Conservation (phyloP, 2,329 filamentous ascomycete genomes). For the Emergomyces africanus region DNA sequence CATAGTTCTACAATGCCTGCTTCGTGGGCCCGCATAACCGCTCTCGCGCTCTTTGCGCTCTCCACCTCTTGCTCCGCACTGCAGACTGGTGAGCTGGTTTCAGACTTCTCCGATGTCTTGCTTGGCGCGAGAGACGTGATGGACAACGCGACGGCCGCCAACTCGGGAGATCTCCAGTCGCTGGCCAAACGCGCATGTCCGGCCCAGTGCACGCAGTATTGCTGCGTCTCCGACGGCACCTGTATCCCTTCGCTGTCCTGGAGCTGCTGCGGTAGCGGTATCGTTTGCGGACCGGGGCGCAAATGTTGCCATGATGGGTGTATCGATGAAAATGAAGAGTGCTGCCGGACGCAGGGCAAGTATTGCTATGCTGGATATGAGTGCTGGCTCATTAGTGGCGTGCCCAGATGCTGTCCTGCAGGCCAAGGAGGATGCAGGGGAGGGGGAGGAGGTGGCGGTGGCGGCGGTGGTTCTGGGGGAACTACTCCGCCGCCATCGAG, state of each 20-base stretch:
- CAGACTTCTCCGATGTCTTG: not conserved
- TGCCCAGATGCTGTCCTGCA: not conserved
- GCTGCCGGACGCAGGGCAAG: not conserved
- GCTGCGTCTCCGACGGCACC: not conserved
- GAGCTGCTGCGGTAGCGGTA: not conserved
- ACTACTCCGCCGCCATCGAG: not conserved
- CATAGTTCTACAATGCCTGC: not conserved
- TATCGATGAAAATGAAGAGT: not conserved
- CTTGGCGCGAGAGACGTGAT: not conserved
- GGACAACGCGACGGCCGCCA: not conserved
- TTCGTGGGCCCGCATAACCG: not conserved
- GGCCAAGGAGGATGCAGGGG: not conserved
- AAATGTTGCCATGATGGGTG: conserved; percentile 2
- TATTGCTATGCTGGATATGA: not conserved
- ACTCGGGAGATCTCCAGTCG: not conserved
- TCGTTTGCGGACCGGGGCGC: not conserved
- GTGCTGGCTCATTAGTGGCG: not conserved
- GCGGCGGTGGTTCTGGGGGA: not conserved
- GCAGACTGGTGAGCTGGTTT: not conserved
- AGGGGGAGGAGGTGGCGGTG: not conserved
- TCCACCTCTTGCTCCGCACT: not conserved
- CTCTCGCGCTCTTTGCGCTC: not conserved
- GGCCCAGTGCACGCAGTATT: not conserved
- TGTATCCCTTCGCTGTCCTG: not conserved
- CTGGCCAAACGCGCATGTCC: not conserved